These are phyloP conservation scores for Yamadazyma diddensiae DNA, from an alignment of 1,139 yeast species.

Conservation along the genomic window DNA sequence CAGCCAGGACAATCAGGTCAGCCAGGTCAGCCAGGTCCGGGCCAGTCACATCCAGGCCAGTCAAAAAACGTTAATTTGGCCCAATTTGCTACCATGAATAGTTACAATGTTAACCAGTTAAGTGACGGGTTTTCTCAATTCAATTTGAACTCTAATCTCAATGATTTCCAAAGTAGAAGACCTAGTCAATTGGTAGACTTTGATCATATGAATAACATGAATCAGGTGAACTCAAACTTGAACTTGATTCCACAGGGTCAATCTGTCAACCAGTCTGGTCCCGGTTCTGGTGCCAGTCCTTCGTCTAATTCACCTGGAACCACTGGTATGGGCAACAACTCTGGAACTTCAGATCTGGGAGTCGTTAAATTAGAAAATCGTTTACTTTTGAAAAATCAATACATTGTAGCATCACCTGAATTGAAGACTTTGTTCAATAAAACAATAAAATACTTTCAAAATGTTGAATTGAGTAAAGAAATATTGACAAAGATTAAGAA, in stretches of 20 bases:
- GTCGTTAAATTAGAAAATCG: conserved; percentile 54
- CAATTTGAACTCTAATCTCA: conserved; percentile 33
- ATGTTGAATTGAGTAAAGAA: conserved; percentile 25
- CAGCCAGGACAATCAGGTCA: conserved; percentile 11
- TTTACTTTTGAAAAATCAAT: conserved; percentile 46
- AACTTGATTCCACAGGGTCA: no score
- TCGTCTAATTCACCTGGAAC: not conserved
- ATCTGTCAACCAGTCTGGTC: not conserved
- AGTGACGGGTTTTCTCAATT: conserved; percentile 35
- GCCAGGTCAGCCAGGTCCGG: conserved; percentile 7
- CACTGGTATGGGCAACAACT: not conserved
- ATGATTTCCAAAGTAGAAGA: conserved; percentile 43
- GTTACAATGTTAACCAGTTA: conserved; percentile 25
- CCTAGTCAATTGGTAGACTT: conserved; percentile 45
- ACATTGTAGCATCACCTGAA: conserved; percentile 52
- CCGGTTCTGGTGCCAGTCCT: not conserved
- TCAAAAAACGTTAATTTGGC: conserved; percentile 10
- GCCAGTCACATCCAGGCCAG: not conserved
- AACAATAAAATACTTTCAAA: conserved; percentile 49
- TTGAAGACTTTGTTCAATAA: conserved; percentile 41
- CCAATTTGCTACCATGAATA: conserved; percentile 16
- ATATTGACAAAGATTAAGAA: conserved; percentile 36
- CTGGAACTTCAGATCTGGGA: not conserved
- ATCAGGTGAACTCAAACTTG: conserved; percentile 2
- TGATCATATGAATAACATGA: conserved; percentile 11